These are phyloP conservation scores for Dryadomyces sulphureus DNA, from an alignment of 2,329 filamentous ascomycete genomes.

Conservation along the genomic window DNA sequence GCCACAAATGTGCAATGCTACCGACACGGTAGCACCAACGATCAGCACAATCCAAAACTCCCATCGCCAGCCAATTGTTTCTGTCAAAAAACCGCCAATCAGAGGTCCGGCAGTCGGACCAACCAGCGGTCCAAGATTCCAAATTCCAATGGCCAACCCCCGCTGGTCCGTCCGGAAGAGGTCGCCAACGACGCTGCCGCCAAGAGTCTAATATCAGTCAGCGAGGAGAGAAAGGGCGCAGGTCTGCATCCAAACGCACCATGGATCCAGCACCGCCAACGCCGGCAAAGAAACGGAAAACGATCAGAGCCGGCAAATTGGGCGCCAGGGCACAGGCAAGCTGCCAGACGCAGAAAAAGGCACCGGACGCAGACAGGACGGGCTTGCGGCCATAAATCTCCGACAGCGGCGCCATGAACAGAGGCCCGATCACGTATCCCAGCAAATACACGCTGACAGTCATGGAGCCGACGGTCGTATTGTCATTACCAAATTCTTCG, in stretches of 20 bases:
- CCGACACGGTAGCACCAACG: constrained; percentile 19
- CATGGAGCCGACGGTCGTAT: constrained; percentile 30
- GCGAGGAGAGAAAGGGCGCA: neutral
- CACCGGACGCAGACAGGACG: constrained; percentile 60
- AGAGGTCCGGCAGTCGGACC: constrained; percentile 30
- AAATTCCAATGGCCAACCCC: constrained; percentile 32
- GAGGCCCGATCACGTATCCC: constrained; percentile 44
- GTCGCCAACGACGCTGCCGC: constrained; percentile 9
- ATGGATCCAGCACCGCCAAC: constrained; percentile 10
- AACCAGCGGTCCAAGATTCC: neutral
- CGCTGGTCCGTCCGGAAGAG: constrained; percentile 31
- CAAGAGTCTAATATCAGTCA: constrained; percentile 3
- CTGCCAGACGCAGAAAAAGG: constrained; percentile 48
- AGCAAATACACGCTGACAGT: constrained; percentile 48
- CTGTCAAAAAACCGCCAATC: constrained; percentile 32
- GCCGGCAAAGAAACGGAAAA: constrained; percentile 11
- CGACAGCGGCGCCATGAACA: constrained; percentile 15
- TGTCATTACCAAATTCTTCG: constrained; percentile 27
- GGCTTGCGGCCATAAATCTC: constrained; percentile 25
- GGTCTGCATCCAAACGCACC: neutral
- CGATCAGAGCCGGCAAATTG: constrained; percentile 25
- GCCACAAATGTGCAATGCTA: constrained; percentile 25
- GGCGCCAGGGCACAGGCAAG: constrained; percentile 50
- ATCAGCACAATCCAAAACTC: constrained; percentile 36
- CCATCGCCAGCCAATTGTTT: constrained; percentile 25